Conservation (phyloP, 208 protist species). For the Chromosphaera perkinsii region DNA sequence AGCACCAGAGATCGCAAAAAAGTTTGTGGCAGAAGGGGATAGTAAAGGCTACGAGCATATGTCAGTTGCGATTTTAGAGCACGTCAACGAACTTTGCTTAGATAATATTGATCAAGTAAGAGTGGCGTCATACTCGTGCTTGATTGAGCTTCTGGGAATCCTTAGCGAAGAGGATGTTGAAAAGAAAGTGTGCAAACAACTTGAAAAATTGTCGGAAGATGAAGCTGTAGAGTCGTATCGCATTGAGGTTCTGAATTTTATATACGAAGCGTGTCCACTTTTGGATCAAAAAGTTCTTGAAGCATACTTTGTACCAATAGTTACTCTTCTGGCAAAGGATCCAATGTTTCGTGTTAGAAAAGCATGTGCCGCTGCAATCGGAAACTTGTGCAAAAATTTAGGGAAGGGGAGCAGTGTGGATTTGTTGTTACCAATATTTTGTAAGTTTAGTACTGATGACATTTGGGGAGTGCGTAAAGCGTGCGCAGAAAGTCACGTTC, state of each 20-base stretch:
- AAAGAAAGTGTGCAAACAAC: not conserved
- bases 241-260: constrained; percentile 3
- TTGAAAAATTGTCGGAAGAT: not conserved
- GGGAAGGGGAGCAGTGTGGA: too few species aligned
- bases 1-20: constrained; percentile 8
- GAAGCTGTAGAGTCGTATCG: not conserved
- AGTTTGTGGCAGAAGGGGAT: not conserved
- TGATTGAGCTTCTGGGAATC: constrained; percentile 1
- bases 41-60: not conserved
- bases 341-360: constrained; percentile 22
- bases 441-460: constrained; percentile 2
- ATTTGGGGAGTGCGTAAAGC: constrained; percentile 12
- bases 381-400: not conserved
- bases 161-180: not conserved
- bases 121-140: not conserved
- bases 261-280: not conserved
- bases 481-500: constrained; percentile 3
- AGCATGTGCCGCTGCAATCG: not conserved
- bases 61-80: not conserved
- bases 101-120: not conserved
- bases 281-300: not conserved
- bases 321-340: constrained; percentile 4
- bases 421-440: too few species aligned
- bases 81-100: not conserved
- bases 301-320: not conserved